Conservation (phyloP, 495 filamentous ascomycete genomes). For the Gamarada debralockiae region DNA sequence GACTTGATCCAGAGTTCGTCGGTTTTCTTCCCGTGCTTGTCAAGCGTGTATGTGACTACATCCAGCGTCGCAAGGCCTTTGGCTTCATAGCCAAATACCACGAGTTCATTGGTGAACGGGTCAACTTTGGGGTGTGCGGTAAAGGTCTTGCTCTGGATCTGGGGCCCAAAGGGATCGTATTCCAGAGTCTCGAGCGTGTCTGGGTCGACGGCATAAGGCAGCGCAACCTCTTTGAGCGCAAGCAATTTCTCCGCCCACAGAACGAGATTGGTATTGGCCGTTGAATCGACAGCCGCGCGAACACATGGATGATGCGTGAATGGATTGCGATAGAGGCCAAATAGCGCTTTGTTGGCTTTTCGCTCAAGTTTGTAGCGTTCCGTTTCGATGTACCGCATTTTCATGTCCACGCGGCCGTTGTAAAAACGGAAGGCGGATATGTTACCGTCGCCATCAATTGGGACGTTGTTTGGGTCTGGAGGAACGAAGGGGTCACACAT, state of each 20-base stretch:
- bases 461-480: conserved; percentile 17
- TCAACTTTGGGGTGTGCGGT: conserved; percentile 60
- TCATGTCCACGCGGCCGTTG: conserved; percentile 32
- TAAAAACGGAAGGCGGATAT: conserved; percentile 50
- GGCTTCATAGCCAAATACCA: conserved; percentile 32
- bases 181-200: conserved; percentile 32
- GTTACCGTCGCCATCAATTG: conserved; percentile 25
- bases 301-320: conserved; percentile 27
- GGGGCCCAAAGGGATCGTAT: conserved; percentile 43
- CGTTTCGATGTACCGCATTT: conserved; percentile 30
- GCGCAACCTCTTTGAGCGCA: conserved; percentile 31
- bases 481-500: conserved; percentile 29
- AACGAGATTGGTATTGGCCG: conserved; percentile 35
- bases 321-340: conserved; percentile 31
- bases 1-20: conserved; percentile 26
- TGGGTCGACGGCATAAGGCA: conserved; percentile 33
- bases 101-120: conserved; percentile 47
- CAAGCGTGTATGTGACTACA: conserved; percentile 23
- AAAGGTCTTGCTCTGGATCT: conserved; percentile 47
- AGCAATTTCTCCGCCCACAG: conserved; percentile 27
- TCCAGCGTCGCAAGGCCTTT: conserved; percentile 28
- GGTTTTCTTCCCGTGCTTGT: conserved; percentile 17
- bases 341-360: conserved; percentile 21
- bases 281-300: conserved; percentile 19
- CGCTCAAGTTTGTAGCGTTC: conserved; percentile 28